Base-by-base conservation (phyloP, 148 eudicot species). In the Drosera capensis region DNA sequence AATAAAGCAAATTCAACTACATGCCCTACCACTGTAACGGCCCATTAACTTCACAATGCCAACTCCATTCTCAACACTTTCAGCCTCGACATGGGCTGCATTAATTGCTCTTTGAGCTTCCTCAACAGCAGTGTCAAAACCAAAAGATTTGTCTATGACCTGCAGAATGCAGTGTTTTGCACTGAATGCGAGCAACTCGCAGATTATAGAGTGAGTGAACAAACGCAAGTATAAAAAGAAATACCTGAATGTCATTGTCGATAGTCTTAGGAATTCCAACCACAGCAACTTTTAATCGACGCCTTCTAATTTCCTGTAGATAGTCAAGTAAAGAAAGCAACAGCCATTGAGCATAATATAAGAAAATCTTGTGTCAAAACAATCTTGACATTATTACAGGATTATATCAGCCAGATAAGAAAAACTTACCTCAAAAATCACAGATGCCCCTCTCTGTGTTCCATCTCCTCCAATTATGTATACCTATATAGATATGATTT, bases 381-480 rank as follows among this genome's bases (percentile, higher is more conserved):
- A 34, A 11, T 34, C 13, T 34, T 34, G 38, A 34, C 3, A 34
- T 9, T 34, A 15, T 15, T 9, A 28, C 4, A 28, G 31, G 4
- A 28, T 28, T 28, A 3, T 4, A 28, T 28, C 9, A 9, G 31
- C 9, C 4, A 28, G 9, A 34, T 34, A 34, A 11, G n/a, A 9
- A 2, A 18, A 22, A 56, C 43, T 44, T 45, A 76, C 82, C 74
- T 68, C 53, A 40, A 48, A 71, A 52, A 76, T 76, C 5, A 74
- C 78, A 58, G 71, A 66, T 25, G 78, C 78, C 23, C 82, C 82
- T 68, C 56, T 76, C 45, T 76, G 82, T 22, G 82, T 76, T 43
- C 82, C 82, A 76, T 76, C 38, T 34, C 38, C 38, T 34, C 38
- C 38, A 4, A 34, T 34, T 4, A 34, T 34, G 38, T 34, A 34